A percentile compares a stretch with the other conserved stretches of the same genome.
Evolutionary conservation across 169 alveolate species (phyloP).

Genomic region (Plasmodium inui): DNA sequence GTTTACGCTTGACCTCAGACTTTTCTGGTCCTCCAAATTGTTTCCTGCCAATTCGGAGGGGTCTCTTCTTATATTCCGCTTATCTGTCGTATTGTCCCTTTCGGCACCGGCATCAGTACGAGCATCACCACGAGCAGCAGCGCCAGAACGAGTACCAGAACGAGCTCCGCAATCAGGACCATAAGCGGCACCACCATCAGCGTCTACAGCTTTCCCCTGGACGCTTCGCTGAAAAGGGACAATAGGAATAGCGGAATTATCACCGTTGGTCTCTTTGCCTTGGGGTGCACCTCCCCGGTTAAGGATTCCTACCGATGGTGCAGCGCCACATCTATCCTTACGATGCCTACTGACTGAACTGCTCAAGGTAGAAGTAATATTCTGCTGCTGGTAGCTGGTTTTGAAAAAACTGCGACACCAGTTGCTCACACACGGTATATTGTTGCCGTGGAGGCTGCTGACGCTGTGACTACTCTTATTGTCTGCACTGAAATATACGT

Average conservation of each 20-base stretch:
- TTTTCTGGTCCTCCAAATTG: slow-evolving; percentile 35
- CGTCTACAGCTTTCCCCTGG: neutral
- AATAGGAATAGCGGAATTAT: slow-evolving; percentile 1
- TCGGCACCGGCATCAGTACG: neutral
- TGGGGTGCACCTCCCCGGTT: neutral
- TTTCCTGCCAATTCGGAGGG: neutral
- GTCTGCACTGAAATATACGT: neutral
- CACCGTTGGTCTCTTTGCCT: slow-evolving; percentile 13
- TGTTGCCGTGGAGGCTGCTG: neutral
- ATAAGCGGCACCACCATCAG: neutral
- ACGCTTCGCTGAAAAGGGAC: slow-evolving; percentile 32
- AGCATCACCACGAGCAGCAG: too few relatives aligned
- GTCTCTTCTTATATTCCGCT: neutral
- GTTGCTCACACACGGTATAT: neutral
- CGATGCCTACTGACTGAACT: neutral
- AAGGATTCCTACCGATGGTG: neutral
- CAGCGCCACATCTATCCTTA: neutral
- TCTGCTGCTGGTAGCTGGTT: neutral
- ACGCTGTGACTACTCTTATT: neutral
- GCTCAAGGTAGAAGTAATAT: neutral
- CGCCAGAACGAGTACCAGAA: too few relatives aligned
- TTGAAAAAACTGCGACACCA: neutral
- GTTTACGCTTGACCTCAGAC: slow-evolving; percentile 50
- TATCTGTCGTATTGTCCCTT: neutral
- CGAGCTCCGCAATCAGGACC: too few relatives aligned